phyloP scores from a whole-genome alignment of 306 rosid species.

The Glycine tomentella region DNA sequence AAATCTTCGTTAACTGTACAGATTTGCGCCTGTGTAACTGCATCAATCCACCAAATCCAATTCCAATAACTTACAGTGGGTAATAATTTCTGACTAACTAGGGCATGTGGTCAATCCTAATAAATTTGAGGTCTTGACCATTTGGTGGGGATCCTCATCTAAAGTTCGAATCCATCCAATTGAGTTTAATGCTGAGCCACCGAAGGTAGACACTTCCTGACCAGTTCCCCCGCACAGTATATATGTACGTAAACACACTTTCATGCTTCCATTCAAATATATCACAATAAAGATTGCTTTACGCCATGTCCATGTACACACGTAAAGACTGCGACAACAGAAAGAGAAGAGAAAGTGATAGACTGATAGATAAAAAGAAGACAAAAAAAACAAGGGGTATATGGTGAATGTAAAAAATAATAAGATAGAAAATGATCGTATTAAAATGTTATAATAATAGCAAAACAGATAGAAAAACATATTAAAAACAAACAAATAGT shows the following conservation, averaged over 20 bases:
- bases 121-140: neutral
- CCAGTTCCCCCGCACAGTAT: neutral
- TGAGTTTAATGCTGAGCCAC: neutral
- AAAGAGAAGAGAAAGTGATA: neutral
- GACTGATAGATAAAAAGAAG: neutral
- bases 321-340: neutral
- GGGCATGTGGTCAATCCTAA: constrained; percentile 39
- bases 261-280: constrained; percentile 27
- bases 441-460: neutral
- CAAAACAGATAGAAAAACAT: too few species aligned
- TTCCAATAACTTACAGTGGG: too few species aligned
- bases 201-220: neutral
- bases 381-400: neutral
- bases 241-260: constrained; percentile 17
- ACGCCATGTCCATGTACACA: neutral
- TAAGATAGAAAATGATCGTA: neutral
- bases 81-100: neutral
- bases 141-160: constrained; percentile 20
- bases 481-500: too few species aligned
- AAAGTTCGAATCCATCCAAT: neutral
- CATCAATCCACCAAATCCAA: too few species aligned
- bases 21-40: too few species aligned
- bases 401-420: neutral
- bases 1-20: too few species aligned
- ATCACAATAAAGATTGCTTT: neutral